Conservation (phyloP, 345 rosid genomes). For the Citrus sinensis region DNA sequence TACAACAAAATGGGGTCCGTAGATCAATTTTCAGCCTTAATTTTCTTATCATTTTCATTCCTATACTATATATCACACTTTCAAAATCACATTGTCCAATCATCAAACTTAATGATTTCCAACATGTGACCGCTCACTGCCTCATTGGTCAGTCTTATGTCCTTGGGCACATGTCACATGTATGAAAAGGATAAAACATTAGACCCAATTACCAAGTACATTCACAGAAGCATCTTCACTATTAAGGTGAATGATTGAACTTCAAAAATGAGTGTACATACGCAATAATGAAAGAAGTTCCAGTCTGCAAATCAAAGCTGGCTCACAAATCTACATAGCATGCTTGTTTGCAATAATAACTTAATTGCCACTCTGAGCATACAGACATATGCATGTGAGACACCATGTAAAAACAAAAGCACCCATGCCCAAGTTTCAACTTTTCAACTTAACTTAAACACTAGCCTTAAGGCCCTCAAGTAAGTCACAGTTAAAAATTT, state of each 20-base stretch:
- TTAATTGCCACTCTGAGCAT: neutral
- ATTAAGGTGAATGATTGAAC: neutral
- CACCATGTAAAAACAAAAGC: neutral
- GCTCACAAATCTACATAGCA: neutral
- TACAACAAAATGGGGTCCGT: neutral
- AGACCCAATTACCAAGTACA: slow-evolving; percentile 13
- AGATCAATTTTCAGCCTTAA: slow-evolving; percentile 1
- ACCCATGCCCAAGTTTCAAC: slow-evolving; percentile 2
- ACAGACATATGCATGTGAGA: slow-evolving; percentile 2
- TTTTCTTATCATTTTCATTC: neutral
- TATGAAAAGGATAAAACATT: slow-evolving; percentile 4
- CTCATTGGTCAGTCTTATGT: neutral
- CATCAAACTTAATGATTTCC: slow-evolving; percentile 5
- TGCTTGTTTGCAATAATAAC: neutral
- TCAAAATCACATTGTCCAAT: slow-evolving; percentile 7
- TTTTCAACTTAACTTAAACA: neutral
- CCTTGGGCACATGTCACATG: slow-evolving; percentile 7
- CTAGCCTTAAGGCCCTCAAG: neutral
- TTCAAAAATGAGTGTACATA: neutral
- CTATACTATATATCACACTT: neutral
- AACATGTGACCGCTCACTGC: slow-evolving; percentile 7
- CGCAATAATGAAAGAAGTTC: neutral
- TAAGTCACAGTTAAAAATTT: neutral
- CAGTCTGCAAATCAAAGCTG: neutral
- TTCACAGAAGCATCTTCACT: neutral